Evolutionary conservation across 1,139 yeast genomes (phyloP), one percentile per base, ranked within the genome.

Genomic region (Pichia sorboxylosa): DNA sequence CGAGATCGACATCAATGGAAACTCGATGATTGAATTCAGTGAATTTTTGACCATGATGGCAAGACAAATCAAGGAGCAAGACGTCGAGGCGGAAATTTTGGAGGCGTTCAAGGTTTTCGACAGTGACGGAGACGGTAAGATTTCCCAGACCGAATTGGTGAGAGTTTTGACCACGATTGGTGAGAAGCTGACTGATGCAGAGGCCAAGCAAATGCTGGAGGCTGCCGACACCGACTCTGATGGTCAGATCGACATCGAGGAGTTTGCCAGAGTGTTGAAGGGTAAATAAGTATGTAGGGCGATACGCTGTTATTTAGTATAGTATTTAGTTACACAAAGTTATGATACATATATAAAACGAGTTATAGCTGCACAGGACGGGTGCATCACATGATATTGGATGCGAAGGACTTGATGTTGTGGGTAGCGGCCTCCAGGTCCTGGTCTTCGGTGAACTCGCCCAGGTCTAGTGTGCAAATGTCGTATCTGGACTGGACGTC

Each of bases 81-180:
- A 90, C 57, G 78, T 92, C 22, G 97, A 90, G 59, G 97, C 93
- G 46, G 98, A 90, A 59, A 78, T 90, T 47, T 74, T 92, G 44
- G 98, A 90, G 62, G 98, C 98, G 13, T 90, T 90, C 68, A 87
- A 87, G 61, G 98, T 90, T 29, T 84, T 85, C 54, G 75, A 69
- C 48, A 66, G 84, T 55, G 93, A 90, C 57, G 96, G 96, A 36
- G 96, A 90, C 55, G 99, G 98, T 41, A 81, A 80, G 59, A 90
- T 90, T 53, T 81, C 94, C 37, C 90, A 94, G 38, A 93, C 95
- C 41, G 99, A 90, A 63, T 73, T 90, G 57, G 80, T 93, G 61
- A 94, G 87, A 56, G 97, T 90, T 30, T 75, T 90, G 63, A 87
- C 96, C 28, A 83, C 96, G 10, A 85, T 92, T 55, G 98, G 98